Evolutionary conservation across 257 asterid genomes (phyloP), one percentile per base, ranked within the genome.

Genomic region (Rhazya stricta): DNA sequence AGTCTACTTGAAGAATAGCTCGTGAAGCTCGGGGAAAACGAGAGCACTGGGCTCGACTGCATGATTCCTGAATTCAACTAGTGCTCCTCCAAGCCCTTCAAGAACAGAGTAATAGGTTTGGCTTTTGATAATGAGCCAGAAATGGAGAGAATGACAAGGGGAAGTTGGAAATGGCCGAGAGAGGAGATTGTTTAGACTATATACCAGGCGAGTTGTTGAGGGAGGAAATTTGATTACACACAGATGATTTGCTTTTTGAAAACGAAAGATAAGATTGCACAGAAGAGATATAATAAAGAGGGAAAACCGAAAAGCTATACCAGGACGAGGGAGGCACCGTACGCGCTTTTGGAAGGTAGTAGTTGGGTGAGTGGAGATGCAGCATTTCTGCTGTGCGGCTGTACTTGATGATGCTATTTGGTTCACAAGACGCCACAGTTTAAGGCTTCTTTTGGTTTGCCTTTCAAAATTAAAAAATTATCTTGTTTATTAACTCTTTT

Each of bases 21-120:
- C 41, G 34, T 69, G 71, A 84, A 82, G 58, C 73, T 82, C 13
- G 83, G 74, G 21, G 85, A 80, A 23, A 36, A 74, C 53, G 81
- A 79, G 6, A 50, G 3, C 3, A 6, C 53, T 27, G 79, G 45
- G 51, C 79, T 57, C 51, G 72, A 32, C 56, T 60, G 81, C 86
- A 80, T 80, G 3, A 32, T 72, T 43, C 61, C 25, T 19, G 58
- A 51, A 51, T 19, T 21, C 1, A 21, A 51, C 8, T 2, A 51
- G 21, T 19, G 8, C 51, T 30, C 21, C 27, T 23, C 34, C 9
- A 34, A 13, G 6, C 16, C 27, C 3, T 34, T 48, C 23, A 23
- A 37, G 23, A 50, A 50, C 5, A 13, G 23, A 1, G 43, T 39
- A 39, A 39, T n/a, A n/a, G n/a, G 43, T 9, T 39, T 39, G 43